Base-by-base conservation (phyloP, 1,284 basidiomycete genomes). In the Lignosus rhinocerotis region DNA sequence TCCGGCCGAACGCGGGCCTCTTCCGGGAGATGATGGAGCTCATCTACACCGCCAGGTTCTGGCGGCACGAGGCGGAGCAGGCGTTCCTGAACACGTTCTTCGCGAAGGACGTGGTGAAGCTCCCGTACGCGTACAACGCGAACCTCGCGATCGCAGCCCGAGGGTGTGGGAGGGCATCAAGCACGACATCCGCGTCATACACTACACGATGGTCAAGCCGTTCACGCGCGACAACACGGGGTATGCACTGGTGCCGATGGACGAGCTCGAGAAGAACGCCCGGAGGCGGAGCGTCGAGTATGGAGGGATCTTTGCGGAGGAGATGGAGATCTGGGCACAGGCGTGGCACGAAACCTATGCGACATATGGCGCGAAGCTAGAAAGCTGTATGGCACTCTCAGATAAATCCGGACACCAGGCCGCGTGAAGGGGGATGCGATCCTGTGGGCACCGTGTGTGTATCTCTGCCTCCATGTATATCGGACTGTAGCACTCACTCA, bases 91-190 rank as follows among this genome's bases (percentile, higher is more conserved):
- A 80, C 61, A 51, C 74, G 21, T 80, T 76, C 62, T 81, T 76
- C 56, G 76, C 71, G 2, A 69, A 71, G 17, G 73, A 74, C 41
- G 72, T 66, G 19, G 65, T 75, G 38, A 70, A 74, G 16, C 70
- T 81, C 7, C 80, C 79, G 10, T 79, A 77, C 57, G 68, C 72
- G 42, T 81, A 81, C 67, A 80, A 80, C 62, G 77, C 73, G 51
- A 80, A 80, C 66, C 68, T 80, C 3, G 78, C 73, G 5, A 76
- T 80, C 60, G 72, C 39, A 73, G 66, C 55, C 69, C 68, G 12
- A 56, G 41, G 44, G 34, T 79, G 39, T 80, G 78, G 78, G 64
- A 67, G 31, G 70, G 69, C 2, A 58, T 75, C 52, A 61, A 70
- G 63, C 61, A 69, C 44, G 69, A 73, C 19, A 68, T 76, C 39